These are phyloP conservation scores for Scleroderma bovista DNA, from an alignment of 768 basidiomycete genomes.

Conservation along the genomic window DNA sequence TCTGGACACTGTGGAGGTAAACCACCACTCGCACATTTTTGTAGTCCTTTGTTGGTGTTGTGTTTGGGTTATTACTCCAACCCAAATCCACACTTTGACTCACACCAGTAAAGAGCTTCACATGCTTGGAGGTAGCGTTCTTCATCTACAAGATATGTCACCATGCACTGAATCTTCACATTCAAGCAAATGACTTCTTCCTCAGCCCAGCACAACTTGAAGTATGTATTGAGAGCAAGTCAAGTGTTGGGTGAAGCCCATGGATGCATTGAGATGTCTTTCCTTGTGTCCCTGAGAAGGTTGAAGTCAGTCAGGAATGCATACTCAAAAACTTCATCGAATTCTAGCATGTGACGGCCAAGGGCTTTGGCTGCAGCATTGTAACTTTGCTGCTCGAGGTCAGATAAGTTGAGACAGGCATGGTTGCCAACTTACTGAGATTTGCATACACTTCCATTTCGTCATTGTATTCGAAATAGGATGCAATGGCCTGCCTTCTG, in stretches of 20 bases:
- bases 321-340: constrained; percentile 18
- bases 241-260: constrained; percentile 13
- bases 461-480: background rate
- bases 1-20: too few relatives aligned
- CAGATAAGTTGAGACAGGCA: background rate
- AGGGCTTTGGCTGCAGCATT: background rate
- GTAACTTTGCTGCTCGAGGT: constrained; percentile 6
- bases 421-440: background rate
- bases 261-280: constrained; percentile 9
- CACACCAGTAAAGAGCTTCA: too few relatives aligned
- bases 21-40: too few relatives aligned
- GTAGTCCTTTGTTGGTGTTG: too few relatives aligned
- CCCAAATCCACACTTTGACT: too few relatives aligned
- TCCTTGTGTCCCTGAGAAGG: constrained; percentile 7
- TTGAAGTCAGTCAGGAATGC: constrained; percentile 9
- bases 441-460: background rate
- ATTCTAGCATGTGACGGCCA: constrained; percentile 5
- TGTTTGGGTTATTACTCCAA: too few relatives aligned
- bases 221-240: background rate
- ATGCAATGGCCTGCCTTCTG: background rate
- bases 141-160: background rate
- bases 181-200: background rate
- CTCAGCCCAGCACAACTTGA: background rate
- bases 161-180: constrained; percentile 24
- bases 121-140: background rate